phyloP scores from a whole-genome alignment of 2,329 filamentous ascomycete genomes.

The Pseudovirgaria hyperparasitica region DNA sequence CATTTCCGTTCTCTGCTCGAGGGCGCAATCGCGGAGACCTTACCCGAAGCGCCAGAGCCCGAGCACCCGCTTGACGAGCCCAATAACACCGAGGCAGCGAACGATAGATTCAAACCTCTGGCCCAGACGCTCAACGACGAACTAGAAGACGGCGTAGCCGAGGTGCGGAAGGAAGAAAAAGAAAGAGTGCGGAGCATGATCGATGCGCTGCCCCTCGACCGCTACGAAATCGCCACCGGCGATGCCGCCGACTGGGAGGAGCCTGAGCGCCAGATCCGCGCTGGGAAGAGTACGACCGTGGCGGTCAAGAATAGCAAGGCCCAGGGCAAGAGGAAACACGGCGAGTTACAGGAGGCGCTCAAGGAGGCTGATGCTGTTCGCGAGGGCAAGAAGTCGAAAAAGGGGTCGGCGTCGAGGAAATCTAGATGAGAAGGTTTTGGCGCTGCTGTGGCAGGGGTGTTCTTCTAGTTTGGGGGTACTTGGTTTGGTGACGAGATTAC shows the following conservation, averaged over 20 bases:
- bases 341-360: conserved; percentile 36
- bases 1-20: conserved; percentile 67
- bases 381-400: conserved; percentile 22
- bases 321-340: conserved; percentile 59
- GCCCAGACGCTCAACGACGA: conserved; percentile 64
- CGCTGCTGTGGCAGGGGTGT: no score
- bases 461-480: no score
- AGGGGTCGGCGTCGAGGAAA: no score
- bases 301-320: conserved; percentile 67
- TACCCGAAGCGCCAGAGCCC: conserved; percentile 32
- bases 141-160: conserved; percentile 68
- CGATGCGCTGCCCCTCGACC: conserved; percentile 77
- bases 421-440: no score
- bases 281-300: conserved; percentile 50
- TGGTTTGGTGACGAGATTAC: no score
- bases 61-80: conserved; percentile 10
- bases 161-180: conserved; percentile 56
- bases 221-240: conserved; percentile 35
- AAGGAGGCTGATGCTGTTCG: conserved; percentile 23
- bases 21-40: conserved; percentile 42
- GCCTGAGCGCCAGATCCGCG: conserved; percentile 59
- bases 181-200: conserved; percentile 81
- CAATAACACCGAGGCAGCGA: conserved; percentile 46
- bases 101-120: conserved; percentile 60
- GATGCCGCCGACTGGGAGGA: conserved; percentile 41